Evolutionary conservation across 164 flowering plant genomes (phyloP), one percentile per base, ranked within the genome.

Genomic region (Vitis amurensis): DNA sequence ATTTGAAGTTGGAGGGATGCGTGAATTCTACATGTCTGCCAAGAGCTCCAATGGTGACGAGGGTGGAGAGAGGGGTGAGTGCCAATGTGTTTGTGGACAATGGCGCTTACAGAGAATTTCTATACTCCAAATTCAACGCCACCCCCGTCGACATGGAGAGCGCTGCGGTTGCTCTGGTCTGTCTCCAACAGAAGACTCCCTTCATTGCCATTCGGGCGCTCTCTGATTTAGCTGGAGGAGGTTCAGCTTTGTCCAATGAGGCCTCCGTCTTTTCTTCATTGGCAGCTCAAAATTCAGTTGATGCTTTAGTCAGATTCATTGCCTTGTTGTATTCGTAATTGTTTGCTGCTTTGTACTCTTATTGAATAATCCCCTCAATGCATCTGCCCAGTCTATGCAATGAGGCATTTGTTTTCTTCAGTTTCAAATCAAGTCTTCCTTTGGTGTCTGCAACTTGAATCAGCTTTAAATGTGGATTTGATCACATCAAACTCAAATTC

Each of bases 61-160:
- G 67, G n/a, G 86, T 81, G 1, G 16, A 66, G 2, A 74, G 82
- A 19, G 89, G 91, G 0, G 44, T 72, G 0, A 85, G 86, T 67
- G 79, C 91, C 0, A 82, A 68, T 58, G 67, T 81, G 2, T 84
- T 65, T 63, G 60, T 87, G 0, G 86, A 85, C 78, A 87, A 87
- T 13, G 29, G 71, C 0, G 88, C 87, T 1, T 87, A 83, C 30
- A 53, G 89, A 44, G 63, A 62, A 14, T 84, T 85, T 66, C 44
- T 85, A 55, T 30, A 74, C 37, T 3, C 72, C 37, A 79, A 82
- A 58, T 87, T 83, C 72, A 71, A 78, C 48, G 80, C 70, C 1
- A 80, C 79, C 12, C 79, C 86, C 3, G 44, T 85, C 2, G 89
- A 85, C 70, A 83, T 85, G 87, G 91, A 87, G 53, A 85, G 79